Conservation (phyloP, 1,284 basidiomycete genomes). For the Sanghuangporus sanghuang region DNA sequence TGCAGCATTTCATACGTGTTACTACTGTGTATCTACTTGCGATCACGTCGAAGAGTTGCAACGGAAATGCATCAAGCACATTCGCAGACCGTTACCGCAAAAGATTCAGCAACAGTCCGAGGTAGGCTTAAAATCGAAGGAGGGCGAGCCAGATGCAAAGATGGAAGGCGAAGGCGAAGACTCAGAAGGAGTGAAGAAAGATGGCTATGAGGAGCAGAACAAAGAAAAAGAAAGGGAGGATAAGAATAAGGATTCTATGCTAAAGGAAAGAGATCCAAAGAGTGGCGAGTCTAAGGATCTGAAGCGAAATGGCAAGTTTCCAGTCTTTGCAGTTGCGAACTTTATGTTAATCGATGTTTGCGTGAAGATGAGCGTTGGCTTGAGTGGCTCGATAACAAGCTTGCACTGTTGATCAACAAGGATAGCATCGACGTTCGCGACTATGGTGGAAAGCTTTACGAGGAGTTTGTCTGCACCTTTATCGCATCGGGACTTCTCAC, state of each 20-base stretch:
- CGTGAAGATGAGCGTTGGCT: slow-evolving; percentile 78
- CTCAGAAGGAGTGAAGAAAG: slow-evolving; percentile 19
- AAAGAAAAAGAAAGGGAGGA: slow-evolving; percentile 28
- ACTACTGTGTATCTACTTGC: slow-evolving; percentile 89
- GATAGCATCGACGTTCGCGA: slow-evolving; percentile 77
- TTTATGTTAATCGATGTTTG: slow-evolving; percentile 14
- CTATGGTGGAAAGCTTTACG: slow-evolving; percentile 83
- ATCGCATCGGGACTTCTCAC: slow-evolving; percentile 1
- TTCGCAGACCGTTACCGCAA: slow-evolving; percentile 67
- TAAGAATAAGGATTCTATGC: slow-evolving; percentile 16
- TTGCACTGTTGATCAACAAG: slow-evolving; percentile 70
- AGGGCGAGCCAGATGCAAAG: slow-evolving; percentile 33
- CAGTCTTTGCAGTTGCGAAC: background rate
- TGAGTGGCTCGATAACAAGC: slow-evolving; percentile 80
- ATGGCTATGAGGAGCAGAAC: slow-evolving; percentile 36
- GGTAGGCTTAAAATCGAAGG: slow-evolving; percentile 32
- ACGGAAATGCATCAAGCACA: slow-evolving; percentile 88
- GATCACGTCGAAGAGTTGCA: slow-evolving; percentile 92
- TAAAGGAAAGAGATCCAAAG: slow-evolving; percentile 27
- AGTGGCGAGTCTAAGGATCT: slow-evolving; percentile 50
- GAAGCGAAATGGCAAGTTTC: slow-evolving; percentile 59
- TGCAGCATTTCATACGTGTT: slow-evolving; percentile 85
- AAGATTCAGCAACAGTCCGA: slow-evolving; percentile 25
- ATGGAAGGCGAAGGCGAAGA: slow-evolving; percentile 26
- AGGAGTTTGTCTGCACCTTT: slow-evolving; percentile 61